Evolutionary conservation across 345 rosid species (phyloP).

Genomic region (Camelina neglecta): DNA sequence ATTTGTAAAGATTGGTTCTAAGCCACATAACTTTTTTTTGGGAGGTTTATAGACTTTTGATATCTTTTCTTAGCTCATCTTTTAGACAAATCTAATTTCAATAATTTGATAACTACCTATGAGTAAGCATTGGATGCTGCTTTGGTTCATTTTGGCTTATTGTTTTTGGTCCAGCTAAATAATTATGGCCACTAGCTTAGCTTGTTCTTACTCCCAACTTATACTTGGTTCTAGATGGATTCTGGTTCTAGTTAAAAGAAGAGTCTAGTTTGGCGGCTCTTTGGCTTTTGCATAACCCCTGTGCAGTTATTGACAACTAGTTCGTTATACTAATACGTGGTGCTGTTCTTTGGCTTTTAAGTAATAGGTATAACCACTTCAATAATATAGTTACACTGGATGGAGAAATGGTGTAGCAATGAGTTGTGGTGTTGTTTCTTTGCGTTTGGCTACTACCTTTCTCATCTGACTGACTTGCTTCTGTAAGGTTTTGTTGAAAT

Average conservation of each 20-base stretch:
- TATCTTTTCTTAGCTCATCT: conserved; percentile 13
- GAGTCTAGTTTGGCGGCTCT: conserved; percentile 14
- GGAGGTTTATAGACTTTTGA: conserved; percentile 20
- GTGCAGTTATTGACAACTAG: neutral
- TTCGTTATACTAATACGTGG: neutral
- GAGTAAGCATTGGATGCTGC: conserved; percentile 24
- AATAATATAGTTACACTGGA: neutral
- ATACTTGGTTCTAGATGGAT: conserved; percentile 7
- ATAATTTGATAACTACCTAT: conserved; percentile 27
- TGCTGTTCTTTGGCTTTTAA: neutral
- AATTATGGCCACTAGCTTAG: conserved; percentile 27
- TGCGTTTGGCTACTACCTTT: neutral
- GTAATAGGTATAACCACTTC: neutral
- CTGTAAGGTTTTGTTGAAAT: neutral
- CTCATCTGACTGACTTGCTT: neutral
- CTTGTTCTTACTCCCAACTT: conserved; percentile 32
- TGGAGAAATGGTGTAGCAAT: neutral
- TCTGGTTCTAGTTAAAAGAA: neutral
- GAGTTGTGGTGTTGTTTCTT: conserved; percentile 9
- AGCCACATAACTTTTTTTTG: neutral
- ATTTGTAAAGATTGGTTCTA: neutral
- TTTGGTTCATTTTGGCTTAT: conserved; percentile 31
- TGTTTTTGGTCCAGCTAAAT: conserved; percentile 19
- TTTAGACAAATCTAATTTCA: conserved; percentile 6
- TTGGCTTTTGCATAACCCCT: neutral